Base-by-base conservation (phyloP, 495 filamentous ascomycete genomes). In the Trichoderma gamsii region DNA sequence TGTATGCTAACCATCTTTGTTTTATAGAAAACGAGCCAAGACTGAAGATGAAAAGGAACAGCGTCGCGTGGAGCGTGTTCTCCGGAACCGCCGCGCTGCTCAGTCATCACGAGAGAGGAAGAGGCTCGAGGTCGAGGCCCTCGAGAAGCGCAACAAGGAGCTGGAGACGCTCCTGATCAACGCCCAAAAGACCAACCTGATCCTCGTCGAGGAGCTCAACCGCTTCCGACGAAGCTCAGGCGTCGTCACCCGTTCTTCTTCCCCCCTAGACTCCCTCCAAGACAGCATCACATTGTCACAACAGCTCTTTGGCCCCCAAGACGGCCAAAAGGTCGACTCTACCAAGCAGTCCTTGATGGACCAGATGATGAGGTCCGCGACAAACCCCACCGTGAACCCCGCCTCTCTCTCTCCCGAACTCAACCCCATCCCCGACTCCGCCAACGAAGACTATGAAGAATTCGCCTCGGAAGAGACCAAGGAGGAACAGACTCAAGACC, bases 21-120 rank as follows among this genome's bases (percentile, higher is more conserved):
- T 6, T 38, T 66, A 18, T 67, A 94, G 92, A 68, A 99, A 99
- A 86, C 93, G 95, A 69, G 95, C 95, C 73, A 99, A 97, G 86
- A 99, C 95, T 35, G 93, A 96, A 67, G 95, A 97, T 76, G 95
- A 99, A 78, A 99, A 99, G 79, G 95, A 98, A 79, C 95, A 99
- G 79, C 90, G 95, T 63, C 91, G 95, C 66, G 94, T 98, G 71
- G 95, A 99, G 82, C 92, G 95, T 66, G 94, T 99, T 52, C 90
- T 97, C 71, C 88, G 95, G 46, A 99, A 99, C 78, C 92, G 95
- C 70, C 90, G 92, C 65, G 95, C 95, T 49, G 95, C 95, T 52
- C 95, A 98, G 82, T 96, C 93, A 66, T 97, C 94, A 16, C 85
- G 95, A 43, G 95, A 98, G 79, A 90, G 95, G 67, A 99, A 99